Base-by-base conservation (phyloP, 192 early-diverging fungal genomes). In the Umbelopsis sp. region DNA sequence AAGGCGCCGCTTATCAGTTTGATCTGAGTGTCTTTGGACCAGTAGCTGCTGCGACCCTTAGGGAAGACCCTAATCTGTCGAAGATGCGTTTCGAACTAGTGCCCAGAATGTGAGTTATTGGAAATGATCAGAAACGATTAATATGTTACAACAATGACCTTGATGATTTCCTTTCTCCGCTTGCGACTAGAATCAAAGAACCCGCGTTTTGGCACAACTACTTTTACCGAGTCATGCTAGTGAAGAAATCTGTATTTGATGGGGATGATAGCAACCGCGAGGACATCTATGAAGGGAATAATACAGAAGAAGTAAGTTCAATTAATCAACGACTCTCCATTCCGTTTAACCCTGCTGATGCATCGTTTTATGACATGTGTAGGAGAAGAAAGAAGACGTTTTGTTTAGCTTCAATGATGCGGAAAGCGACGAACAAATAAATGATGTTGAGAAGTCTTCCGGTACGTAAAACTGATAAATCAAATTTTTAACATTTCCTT, bases 81-180 rank as follows among this genome's bases (percentile, higher is more conserved):
- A 72, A 80, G 29, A 86, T 90, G 89, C 85, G 91, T 7, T 92
- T 92, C 62, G 71, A 82, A 14, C 72, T 92, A 0, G 91, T 92
- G 1, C 91, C 89, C 32, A 85, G 85, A 70, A 79, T 88, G 78
- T 85, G 71, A 81, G 70, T 74, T 17, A 38, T 45, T 11, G 11
- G 21, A 24, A 21, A 25, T 59, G 21, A 36, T 1, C 1, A 16
- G 41, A 50, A 44, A 17, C 21, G 9, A 62, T 47, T 5, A 45
- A 24, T 34, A n/a, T 53, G 38, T 41, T 41, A 11, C 38, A 41
- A 5, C 38, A 0, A 6, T 41, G 38, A 41, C 38, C 38, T 11
- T 41, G 38, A 6, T 41, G 38, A n/a, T n/a, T n/a, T n/a, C n/a
- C n/a, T n/a, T 41, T 6, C 38, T 11, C 38, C 38, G 38, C 38